A percentile compares a stretch with the other conserved stretches of the same genome.
Evolutionary conservation across 2,329 filamentous ascomycete species (phyloP).

Genomic region (Paecilomyces sp.): DNA sequence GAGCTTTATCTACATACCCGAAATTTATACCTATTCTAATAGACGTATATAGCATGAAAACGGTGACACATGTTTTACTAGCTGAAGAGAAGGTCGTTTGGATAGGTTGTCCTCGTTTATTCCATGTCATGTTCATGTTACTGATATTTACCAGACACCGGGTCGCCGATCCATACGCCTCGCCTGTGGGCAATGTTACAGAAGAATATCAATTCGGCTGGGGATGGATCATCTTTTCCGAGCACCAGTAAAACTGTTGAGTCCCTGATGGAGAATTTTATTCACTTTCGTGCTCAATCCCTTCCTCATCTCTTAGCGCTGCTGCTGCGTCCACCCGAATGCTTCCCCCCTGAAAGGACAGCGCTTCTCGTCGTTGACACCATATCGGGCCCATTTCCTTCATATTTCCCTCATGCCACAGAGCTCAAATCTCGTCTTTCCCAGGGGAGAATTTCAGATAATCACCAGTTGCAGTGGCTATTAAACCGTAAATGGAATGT

Average conservation of each 20-base stretch:
- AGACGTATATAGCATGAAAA: slow-evolving; percentile 56
- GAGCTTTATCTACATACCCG: slow-evolving; percentile 25
- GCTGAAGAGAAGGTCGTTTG: slow-evolving; percentile 63
- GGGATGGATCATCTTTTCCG: slow-evolving; percentile 1
- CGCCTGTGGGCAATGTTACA: slow-evolving; percentile 44
- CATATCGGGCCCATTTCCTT: slow-evolving; percentile 67
- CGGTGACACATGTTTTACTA: slow-evolving; percentile 57
- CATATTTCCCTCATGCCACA: slow-evolving; percentile 61
- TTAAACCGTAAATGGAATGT: slow-evolving; percentile 47
- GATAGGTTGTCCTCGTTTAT: slow-evolving; percentile 58
- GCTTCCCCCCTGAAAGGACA: slow-evolving; percentile 56
- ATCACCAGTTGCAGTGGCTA: slow-evolving; percentile 33
- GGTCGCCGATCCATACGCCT: slow-evolving; percentile 39
- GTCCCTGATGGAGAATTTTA: slow-evolving; percentile 46
- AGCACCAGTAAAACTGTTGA: slow-evolving; percentile 9
- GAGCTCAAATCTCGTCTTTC: slow-evolving; percentile 23
- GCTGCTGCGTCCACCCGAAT: slow-evolving; percentile 57
- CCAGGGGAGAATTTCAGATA: slow-evolving; percentile 25
- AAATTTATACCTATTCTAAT: slow-evolving; percentile 3
- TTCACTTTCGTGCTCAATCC: slow-evolving; percentile 55
- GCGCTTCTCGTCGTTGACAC: slow-evolving; percentile 71
- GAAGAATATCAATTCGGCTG: slow-evolving; percentile 5
- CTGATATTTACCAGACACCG: slow-evolving; percentile 35
- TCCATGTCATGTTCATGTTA: slow-evolving; percentile 2
- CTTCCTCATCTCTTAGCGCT: slow-evolving; percentile 65